Evolutionary conservation across 176 grass and related monocot genomes (phyloP), one percentile per base, ranked within the genome.

Genomic region (Bonia amplexicaulis): DNA sequence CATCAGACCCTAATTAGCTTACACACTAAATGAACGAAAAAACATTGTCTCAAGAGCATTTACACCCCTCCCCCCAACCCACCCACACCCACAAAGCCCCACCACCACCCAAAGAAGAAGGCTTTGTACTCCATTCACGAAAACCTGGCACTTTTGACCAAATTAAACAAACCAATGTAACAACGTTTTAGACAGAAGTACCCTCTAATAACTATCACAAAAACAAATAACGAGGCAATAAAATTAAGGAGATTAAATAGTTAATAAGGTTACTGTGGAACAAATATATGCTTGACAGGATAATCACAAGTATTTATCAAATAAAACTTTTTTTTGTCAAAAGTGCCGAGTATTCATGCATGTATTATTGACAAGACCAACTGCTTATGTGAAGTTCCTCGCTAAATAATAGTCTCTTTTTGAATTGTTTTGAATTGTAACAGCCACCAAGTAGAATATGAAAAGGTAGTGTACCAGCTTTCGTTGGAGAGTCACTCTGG

Each of bases 401-500:
- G 23, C 48, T 23, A 33, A 71, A 2, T 16, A 74, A 31, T 51
- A 72, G 60, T 37, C 14, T 71, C 54, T 3, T 20, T 73, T 4
- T 29, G n/a, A n/a, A n/a, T n/a, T n/a, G n/a, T 49, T 72, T 73
- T 51, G 14, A 73, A 73, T 27, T 49, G 45, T 73, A 73, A 51
- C 45, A 29, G 51, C 14, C 35, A 88, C 22, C 44, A 77, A 69
- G 63, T 39, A 80, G 14, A 67, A 59, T 58, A 89, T 61, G 66
- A 78, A 72, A 79, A 86, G 22, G 51, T 66, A 70, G 8, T 19
- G 37, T 88, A 95, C 93, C 90, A 78, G 90, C 76, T 90, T 81
- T 95, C 6, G 54, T 63, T 27, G 83, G 90, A 87, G 85, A 85
- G 81, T 92, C 90, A 40, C 61, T 88, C 53, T 75, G 79, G 71